Conservation (phyloP, 495 filamentous ascomycete genomes). For the Aspergillus olivimuriae region DNA sequence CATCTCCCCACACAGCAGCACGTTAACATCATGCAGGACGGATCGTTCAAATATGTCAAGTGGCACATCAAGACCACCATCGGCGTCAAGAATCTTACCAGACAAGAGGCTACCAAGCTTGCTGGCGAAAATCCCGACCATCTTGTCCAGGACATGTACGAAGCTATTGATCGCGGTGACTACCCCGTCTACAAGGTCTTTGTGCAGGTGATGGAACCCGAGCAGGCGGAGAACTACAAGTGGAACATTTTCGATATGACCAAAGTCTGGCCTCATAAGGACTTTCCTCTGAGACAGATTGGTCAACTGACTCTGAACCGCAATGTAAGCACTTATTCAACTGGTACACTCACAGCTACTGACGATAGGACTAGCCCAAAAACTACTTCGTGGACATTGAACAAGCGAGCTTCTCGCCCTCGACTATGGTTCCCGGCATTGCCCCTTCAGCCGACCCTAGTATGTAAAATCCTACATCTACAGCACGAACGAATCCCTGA, state of each 20-base stretch:
- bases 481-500: background rate
- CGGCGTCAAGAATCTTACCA: slow-evolving; percentile 51
- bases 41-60: slow-evolving; percentile 56
- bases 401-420: slow-evolving; percentile 39
- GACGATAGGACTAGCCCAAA: slow-evolving; percentile 8
- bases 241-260: slow-evolving; percentile 36
- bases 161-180: slow-evolving; percentile 24
- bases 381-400: slow-evolving; percentile 42
- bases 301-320: slow-evolving; percentile 27
- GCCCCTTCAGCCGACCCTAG: slow-evolving; percentile 30
- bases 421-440: slow-evolving; percentile 38
- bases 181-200: slow-evolving; percentile 31
- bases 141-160: slow-evolving; percentile 20
- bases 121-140: slow-evolving; percentile 37
- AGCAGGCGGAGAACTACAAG: slow-evolving; percentile 19
- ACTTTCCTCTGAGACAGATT: slow-evolving; percentile 24
- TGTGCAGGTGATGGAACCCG: slow-evolving; percentile 34
- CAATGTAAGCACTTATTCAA: slow-evolving; percentile 11
- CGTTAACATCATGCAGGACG: slow-evolving; percentile 29
- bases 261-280: slow-evolving; percentile 22
- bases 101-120: slow-evolving; percentile 49
- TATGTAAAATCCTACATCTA: no score
- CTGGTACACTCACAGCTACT: background rate
- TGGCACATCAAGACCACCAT: slow-evolving; percentile 62
- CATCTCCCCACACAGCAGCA: background rate